Evolutionary conservation across 2,329 filamentous ascomycete species (phyloP).

Genomic region (Pseudogymnoascus sp.): DNA sequence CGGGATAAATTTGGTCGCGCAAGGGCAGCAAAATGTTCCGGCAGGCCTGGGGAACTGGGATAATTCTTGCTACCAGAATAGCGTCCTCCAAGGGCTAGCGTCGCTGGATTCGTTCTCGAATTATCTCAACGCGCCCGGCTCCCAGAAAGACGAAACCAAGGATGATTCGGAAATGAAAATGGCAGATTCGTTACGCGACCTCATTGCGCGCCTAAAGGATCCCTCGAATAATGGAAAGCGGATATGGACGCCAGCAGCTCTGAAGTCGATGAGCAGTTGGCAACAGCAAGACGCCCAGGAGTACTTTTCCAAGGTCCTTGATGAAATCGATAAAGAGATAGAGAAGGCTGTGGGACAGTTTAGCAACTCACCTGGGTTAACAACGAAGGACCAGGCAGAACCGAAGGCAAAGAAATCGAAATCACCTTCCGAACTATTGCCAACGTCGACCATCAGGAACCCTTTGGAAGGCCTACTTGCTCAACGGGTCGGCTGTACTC

Average conservation of each 20-base stretch:
- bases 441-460: constrained; percentile 45
- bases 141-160: constrained; percentile 6
- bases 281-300: constrained; percentile 97
- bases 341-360: constrained; percentile 37
- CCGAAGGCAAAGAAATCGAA: not conserved
- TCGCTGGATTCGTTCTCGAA: constrained; percentile 62
- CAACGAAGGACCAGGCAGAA: not conserved
- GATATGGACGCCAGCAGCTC: constrained; percentile 70
- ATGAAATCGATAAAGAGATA: constrained; percentile 75
- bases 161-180: constrained; percentile 24
- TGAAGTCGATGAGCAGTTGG: constrained; percentile 92
- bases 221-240: constrained; percentile 63
- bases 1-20: constrained; percentile 32
- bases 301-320: constrained; percentile 85
- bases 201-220: constrained; percentile 65
- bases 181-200: constrained; percentile 37
- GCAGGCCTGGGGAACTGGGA: constrained; percentile 81
- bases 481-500: constrained; percentile 79
- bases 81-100: constrained; percentile 77
- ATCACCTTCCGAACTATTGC: not conserved
- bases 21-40: constrained; percentile 38
- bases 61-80: constrained; percentile 98
- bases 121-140: constrained; percentile 49
- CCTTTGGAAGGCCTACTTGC: constrained; percentile 83
- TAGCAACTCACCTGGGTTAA: constrained; percentile 18